phyloP scores from a whole-genome alignment of 78 protist species.

The Paulinella micropora region DNA sequence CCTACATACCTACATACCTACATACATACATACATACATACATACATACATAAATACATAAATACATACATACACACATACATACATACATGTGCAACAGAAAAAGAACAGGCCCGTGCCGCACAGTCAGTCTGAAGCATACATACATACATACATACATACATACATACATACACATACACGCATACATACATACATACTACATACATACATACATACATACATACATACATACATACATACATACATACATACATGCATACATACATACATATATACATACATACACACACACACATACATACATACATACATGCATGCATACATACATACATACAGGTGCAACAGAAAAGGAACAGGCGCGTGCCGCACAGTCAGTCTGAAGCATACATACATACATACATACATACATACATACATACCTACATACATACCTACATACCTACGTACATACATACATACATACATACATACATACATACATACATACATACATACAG shows the following conservation, averaged over 20 bases:
- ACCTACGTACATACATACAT: too few species aligned
- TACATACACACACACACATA: neutral
- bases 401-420: too few species aligned
- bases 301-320: neutral
- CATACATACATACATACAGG: neutral
- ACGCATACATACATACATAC: neutral
- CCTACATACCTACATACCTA: neutral
- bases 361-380: too few species aligned
- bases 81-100: neutral
- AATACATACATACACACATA: neutral
- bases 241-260: neutral
- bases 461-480: too few species aligned
- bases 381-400: too few species aligned
- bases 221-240: neutral
- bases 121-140: too few species aligned
- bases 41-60: neutral
- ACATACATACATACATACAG: too few species aligned
- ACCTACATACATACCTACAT: too few species aligned
- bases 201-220: neutral
- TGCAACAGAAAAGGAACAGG: too few species aligned
- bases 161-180: neutral
- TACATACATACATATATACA: neutral
- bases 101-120: too few species aligned
- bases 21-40: neutral
- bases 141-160: neutral